phyloP scores from a whole-genome alignment of 1,284 basidiomycete species.

The Meripilus lineatus region DNA sequence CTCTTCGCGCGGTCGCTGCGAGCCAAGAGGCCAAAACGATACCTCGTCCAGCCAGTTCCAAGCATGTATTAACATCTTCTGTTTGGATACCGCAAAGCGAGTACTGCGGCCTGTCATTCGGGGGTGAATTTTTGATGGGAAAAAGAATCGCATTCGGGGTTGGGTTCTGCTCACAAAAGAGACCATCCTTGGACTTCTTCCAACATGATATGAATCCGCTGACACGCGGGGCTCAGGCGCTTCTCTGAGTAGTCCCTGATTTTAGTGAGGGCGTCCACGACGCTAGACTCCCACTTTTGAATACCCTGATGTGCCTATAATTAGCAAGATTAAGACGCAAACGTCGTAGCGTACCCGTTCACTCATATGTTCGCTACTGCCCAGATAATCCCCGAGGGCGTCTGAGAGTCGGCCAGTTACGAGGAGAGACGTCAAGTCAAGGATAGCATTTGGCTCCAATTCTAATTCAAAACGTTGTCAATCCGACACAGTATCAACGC shows the following conservation, averaged over 20 bases:
- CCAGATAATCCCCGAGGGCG: slow-evolving; percentile 64
- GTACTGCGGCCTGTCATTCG: slow-evolving; percentile 24
- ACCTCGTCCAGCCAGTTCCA: slow-evolving; percentile 47
- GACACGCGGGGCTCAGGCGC: slow-evolving; percentile 65
- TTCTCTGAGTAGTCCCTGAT: slow-evolving; percentile 70
- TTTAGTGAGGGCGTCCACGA: slow-evolving; percentile 63
- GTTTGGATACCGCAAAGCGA: slow-evolving; percentile 46
- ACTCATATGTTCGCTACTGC: slow-evolving; percentile 73
- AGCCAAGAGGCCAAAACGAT: slow-evolving; percentile 67
- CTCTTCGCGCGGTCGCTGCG: slow-evolving; percentile 55
- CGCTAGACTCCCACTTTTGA: slow-evolving; percentile 74
- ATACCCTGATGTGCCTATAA: slow-evolving; percentile 42
- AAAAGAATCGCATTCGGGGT: neutral
- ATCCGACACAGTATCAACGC: neutral
- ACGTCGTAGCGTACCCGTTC: slow-evolving; percentile 52
- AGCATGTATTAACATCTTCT: slow-evolving; percentile 44
- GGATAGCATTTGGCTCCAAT: slow-evolving; percentile 52
- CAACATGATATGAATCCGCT: slow-evolving; percentile 67
- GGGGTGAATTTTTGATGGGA: slow-evolving; percentile 8
- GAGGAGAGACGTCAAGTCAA: slow-evolving; percentile 69
- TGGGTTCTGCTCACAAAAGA: slow-evolving; percentile 46
- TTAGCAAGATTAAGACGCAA: slow-evolving; percentile 5
- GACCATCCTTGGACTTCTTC: slow-evolving; percentile 77
- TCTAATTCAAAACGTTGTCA: slow-evolving; percentile 31
- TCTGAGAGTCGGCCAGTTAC: slow-evolving; percentile 67